A percentile compares a stretch with the other conserved stretches of the same genome.
These are phyloP conservation scores for Geotrichum carabidarum DNA, from an alignment of 1,139 yeast genomes.

Conservation along the genomic window DNA sequence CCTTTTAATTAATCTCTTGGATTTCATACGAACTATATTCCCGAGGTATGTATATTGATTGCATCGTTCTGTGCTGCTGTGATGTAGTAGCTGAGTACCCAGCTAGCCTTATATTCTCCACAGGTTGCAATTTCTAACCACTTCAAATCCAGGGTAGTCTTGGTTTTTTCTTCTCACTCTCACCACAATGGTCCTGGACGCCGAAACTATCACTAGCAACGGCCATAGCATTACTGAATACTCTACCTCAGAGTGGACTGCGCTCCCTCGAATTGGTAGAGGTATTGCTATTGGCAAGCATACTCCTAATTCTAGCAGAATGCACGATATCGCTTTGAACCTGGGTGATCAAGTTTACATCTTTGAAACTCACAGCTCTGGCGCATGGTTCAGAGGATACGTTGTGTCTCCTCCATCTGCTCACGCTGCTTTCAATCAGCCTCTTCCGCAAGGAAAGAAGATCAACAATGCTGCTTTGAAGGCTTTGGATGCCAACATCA, in stretches of 20 bases:
- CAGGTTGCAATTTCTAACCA: neutral
- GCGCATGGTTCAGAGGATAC: slow-evolving; percentile 79
- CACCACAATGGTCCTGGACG: slow-evolving; percentile 3
- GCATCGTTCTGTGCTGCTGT: neutral
- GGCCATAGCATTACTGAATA: slow-evolving; percentile 3
- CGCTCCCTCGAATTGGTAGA: slow-evolving; percentile 34
- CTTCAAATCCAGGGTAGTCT: neutral
- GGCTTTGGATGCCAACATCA: slow-evolving; percentile 29
- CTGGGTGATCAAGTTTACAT: slow-evolving; percentile 80
- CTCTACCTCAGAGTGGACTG: slow-evolving; percentile 40
- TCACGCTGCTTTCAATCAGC: slow-evolving; percentile 32
- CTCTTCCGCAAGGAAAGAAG: slow-evolving; percentile 25
- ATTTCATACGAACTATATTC: neutral
- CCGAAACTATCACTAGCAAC: slow-evolving; percentile 1
- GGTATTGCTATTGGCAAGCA: slow-evolving; percentile 31
- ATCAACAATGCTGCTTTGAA: slow-evolving; percentile 28
- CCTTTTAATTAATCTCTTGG: too few species aligned
- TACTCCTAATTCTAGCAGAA: slow-evolving; percentile 21
- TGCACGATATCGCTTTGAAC: slow-evolving; percentile 40
- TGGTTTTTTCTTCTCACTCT: too few species aligned
- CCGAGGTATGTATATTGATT: neutral
- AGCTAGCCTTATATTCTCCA: neutral
- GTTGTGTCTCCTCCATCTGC: slow-evolving; percentile 37
- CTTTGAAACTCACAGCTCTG: slow-evolving; percentile 56
- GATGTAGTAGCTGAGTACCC: too few species aligned